Percentiles rank a stretch among this genome's conserved stretches.
phyloP scores from a whole-genome alignment of 2,329 filamentous ascomycete genomes.

The Rutstroemia sydowiana region DNA sequence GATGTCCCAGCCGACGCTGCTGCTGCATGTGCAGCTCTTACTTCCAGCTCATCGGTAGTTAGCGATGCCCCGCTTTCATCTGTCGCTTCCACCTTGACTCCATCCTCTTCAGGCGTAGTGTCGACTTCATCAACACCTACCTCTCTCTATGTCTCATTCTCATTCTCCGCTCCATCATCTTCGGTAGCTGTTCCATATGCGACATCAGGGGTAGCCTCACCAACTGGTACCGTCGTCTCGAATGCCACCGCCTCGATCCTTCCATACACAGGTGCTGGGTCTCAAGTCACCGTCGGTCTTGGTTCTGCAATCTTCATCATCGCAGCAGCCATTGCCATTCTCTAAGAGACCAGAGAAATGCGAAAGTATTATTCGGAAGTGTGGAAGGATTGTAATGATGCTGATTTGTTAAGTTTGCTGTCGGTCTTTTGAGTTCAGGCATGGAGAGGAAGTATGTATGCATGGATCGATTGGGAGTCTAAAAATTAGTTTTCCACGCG shows the following conservation, averaged over 20 bases:
- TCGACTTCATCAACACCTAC: background rate
- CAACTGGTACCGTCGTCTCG: background rate
- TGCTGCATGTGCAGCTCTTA: background rate
- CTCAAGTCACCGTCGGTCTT: conserved; percentile 1
- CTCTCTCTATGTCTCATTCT: background rate
- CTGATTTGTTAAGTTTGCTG: no score
- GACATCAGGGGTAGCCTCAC: conserved; percentile 3
- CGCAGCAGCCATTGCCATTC: background rate
- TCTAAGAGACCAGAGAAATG: background rate
- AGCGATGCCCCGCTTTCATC: background rate
- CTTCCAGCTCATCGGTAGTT: background rate
- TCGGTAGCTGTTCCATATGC: background rate
- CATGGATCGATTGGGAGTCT: no score
- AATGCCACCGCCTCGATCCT: background rate
- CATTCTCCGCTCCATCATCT: background rate
- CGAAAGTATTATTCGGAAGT: no score
- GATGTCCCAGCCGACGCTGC: background rate
- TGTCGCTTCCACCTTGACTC: background rate
- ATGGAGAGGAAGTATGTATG: no score
- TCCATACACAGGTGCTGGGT: conserved; percentile 2
- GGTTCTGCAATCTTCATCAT: background rate
- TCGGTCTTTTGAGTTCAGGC: no score
- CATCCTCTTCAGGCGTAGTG: background rate
- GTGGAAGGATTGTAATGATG: no score
- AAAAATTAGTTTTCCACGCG: no score